These are phyloP conservation scores for Mycena amicta DNA, from an alignment of 768 basidiomycete genomes.

Conservation along the genomic window DNA sequence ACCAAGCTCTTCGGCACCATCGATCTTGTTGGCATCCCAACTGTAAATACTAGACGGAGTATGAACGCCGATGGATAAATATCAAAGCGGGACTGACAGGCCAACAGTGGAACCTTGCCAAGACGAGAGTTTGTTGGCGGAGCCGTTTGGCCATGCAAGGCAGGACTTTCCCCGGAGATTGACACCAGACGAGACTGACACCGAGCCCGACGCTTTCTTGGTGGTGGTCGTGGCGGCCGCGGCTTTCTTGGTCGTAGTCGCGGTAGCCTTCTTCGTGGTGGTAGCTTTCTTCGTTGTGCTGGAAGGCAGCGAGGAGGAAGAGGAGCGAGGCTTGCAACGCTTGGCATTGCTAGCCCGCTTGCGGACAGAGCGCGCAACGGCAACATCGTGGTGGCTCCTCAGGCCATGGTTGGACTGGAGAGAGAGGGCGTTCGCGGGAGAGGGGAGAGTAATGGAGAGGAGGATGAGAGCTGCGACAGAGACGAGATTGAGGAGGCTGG, in stretches of 20 bases:
- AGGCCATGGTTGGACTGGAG: constrained; percentile 41
- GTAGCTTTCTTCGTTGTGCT: constrained; percentile 22
- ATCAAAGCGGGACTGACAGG: constrained; percentile 45
- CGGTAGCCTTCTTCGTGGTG: constrained; percentile 17
- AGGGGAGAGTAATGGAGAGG: constrained; percentile 50
- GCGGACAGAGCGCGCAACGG: constrained; percentile 46
- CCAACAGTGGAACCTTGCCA: constrained; percentile 50
- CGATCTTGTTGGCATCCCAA: constrained; percentile 62
- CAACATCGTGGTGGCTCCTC: constrained; percentile 41
- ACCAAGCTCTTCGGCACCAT: constrained; percentile 44
- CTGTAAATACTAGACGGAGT: constrained; percentile 51
- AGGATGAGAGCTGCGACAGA: constrained; percentile 62
- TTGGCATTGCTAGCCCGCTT: constrained; percentile 44
- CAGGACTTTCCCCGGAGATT: constrained; percentile 25
- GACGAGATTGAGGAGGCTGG: constrained; percentile 59
- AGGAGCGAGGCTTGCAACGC: constrained; percentile 61
- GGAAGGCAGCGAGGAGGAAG: constrained; percentile 18
- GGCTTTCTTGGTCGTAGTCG: constrained; percentile 15
- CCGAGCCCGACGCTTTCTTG: background rate
- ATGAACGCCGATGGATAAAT: background rate
- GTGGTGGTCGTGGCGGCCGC: constrained; percentile 13
- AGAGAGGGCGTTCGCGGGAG: constrained; percentile 56
- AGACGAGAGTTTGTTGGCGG: constrained; percentile 48
- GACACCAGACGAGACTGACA: constrained; percentile 17
- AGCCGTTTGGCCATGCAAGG: constrained; percentile 62